Evolutionary conservation across 108 stramenopile genomes (phyloP).

Genomic region (Seminavis robusta): DNA sequence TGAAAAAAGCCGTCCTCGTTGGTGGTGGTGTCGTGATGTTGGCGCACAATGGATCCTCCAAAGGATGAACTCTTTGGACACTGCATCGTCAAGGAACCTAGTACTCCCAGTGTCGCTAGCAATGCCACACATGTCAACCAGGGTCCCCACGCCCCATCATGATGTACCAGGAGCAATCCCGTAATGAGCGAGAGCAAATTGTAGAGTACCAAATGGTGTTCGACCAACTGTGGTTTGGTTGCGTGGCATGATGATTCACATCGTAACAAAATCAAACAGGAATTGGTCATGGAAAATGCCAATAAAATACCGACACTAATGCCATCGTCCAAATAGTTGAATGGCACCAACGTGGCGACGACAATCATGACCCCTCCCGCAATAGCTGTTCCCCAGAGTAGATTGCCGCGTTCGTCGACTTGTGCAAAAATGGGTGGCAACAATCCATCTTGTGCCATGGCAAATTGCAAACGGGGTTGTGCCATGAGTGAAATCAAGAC

Average conservation of each 20-base stretch:
- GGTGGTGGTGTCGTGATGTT: background rate
- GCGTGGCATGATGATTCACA: slow-evolving; percentile 42
- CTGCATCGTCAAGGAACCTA: slow-evolving; percentile 14
- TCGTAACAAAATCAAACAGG: slow-evolving; percentile 53
- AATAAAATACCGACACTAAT: slow-evolving; percentile 78
- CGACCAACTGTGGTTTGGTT: slow-evolving; percentile 16
- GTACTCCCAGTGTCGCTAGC: background rate
- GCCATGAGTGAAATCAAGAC: slow-evolving; percentile 87
- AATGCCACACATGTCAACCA: background rate
- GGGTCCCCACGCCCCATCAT: background rate
- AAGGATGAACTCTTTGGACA: slow-evolving; percentile 25
- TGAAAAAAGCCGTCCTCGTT: slow-evolving; percentile 33
- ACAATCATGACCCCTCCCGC: slow-evolving; percentile 71
- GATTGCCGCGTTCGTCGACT: slow-evolving; percentile 63
- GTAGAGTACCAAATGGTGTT: slow-evolving; percentile 28
- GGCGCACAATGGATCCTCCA: slow-evolving; percentile 12
- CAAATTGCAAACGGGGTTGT: slow-evolving; percentile 84
- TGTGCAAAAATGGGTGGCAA: slow-evolving; percentile 70
- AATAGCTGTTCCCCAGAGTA: slow-evolving; percentile 62
- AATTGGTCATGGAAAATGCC: slow-evolving; percentile 68
- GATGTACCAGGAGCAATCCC: slow-evolving; percentile 25
- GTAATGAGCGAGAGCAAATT: slow-evolving; percentile 38
- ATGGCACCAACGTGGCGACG: slow-evolving; percentile 84
- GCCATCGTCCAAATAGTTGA: slow-evolving; percentile 70
- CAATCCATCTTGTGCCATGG: slow-evolving; percentile 87